Conservation (phyloP, 1,284 basidiomycete species). For the Ustilago esculenta region DNA sequence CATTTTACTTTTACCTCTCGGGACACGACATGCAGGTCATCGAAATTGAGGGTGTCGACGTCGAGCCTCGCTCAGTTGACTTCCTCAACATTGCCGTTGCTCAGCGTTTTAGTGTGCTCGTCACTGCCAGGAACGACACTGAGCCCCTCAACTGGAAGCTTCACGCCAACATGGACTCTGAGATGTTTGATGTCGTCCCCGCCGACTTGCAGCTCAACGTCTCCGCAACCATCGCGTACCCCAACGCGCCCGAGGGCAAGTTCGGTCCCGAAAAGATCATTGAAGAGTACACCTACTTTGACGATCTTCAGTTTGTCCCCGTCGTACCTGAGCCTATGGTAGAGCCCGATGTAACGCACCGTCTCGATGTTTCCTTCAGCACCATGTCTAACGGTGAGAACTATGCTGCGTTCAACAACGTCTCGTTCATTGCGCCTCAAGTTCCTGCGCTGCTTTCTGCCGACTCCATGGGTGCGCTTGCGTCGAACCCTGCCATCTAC, state of each 20-base stretch:
- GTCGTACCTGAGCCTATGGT: slow-evolving; percentile 63
- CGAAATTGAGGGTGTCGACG: slow-evolving; percentile 58
- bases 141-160: slow-evolving; percentile 80
- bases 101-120: slow-evolving; percentile 57
- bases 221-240: slow-evolving; percentile 56
- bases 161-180: slow-evolving; percentile 84
- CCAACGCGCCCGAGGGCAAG: slow-evolving; percentile 20
- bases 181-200: slow-evolving; percentile 68
- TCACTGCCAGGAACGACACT: slow-evolving; percentile 78
- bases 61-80: slow-evolving; percentile 33
- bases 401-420: slow-evolving; percentile 68
- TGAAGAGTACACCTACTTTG: slow-evolving; percentile 63
- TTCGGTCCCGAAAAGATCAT: slow-evolving; percentile 42
- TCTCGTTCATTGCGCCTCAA: slow-evolving; percentile 71
- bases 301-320: slow-evolving; percentile 69
- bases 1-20: slow-evolving; percentile 51
- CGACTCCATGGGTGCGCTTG: slow-evolving; percentile 41
- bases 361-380: slow-evolving; percentile 69
- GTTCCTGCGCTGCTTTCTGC: slow-evolving; percentile 47
- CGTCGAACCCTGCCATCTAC: slow-evolving; percentile 66
- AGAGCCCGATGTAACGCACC: slow-evolving; percentile 65
- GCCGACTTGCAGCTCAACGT: slow-evolving; percentile 59
- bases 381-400: slow-evolving; percentile 68
- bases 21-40: slow-evolving; percentile 51
- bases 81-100: slow-evolving; percentile 47